phyloP scores from a whole-genome alignment of 441 rosid species.

The Bocquillonia castaneifolia region DNA sequence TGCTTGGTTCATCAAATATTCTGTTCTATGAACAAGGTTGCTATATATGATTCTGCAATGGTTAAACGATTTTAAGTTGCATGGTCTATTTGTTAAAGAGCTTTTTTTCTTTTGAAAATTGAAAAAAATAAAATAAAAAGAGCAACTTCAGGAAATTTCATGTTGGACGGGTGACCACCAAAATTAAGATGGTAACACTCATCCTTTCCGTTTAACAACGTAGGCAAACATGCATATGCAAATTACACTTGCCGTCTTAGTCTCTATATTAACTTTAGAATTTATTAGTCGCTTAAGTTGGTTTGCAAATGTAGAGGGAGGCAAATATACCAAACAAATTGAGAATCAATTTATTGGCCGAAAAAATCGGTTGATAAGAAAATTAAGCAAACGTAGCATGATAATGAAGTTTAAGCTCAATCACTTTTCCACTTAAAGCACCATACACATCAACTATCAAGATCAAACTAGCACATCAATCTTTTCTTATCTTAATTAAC shows the following conservation, averaged over 20 bases:
- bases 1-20: too few relatives aligned
- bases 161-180: too few relatives aligned
- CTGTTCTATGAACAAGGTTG: too few relatives aligned
- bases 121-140: too few relatives aligned
- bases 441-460: background rate
- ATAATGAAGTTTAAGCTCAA: background rate
- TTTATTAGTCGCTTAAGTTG: slow-evolving; percentile 6
- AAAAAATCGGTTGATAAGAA: background rate
- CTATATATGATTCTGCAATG: too few relatives aligned
- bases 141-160: too few relatives aligned
- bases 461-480: background rate
- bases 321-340: background rate
- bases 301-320: background rate
- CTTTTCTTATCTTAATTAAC: background rate
- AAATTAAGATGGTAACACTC: too few relatives aligned
- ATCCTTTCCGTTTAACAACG: background rate
- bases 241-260: background rate
- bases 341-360: slow-evolving; percentile 11
- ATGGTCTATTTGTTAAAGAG: too few relatives aligned
- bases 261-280: background rate
- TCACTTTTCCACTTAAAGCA: background rate
- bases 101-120: too few relatives aligned
- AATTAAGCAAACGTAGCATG: background rate
- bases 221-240: background rate
- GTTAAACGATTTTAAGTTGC: too few relatives aligned